phyloP scores from a whole-genome alignment of 305 asterid genomes.

The Ruellia speciosa region DNA sequence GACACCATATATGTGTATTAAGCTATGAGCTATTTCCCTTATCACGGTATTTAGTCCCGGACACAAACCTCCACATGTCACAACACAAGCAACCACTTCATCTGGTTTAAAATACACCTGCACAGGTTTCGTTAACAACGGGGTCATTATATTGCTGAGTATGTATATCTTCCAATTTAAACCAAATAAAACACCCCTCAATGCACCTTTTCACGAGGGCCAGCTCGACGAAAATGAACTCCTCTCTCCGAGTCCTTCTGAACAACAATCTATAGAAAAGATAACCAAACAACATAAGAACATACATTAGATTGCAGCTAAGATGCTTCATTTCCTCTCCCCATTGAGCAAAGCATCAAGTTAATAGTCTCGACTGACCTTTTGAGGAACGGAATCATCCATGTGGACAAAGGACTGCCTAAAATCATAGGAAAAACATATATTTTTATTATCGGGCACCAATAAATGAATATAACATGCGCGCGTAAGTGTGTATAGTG shows the following conservation, averaged over 20 bases:
- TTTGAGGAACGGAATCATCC: slow-evolving; percentile 89
- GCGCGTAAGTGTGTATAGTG: slow-evolving; percentile 7
- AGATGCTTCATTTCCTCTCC: not conserved
- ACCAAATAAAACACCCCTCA: not conserved
- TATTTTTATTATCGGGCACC: not conserved
- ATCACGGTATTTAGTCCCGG: slow-evolving; percentile 77
- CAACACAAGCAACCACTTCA: slow-evolving; percentile 67
- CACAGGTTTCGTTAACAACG: slow-evolving; percentile 10
- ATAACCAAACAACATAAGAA: not conserved
- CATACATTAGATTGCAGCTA: not conserved
- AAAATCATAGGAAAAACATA: slow-evolving; percentile 26
- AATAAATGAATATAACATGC: slow-evolving; percentile 11
- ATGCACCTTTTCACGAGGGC: slow-evolving; percentile 79
- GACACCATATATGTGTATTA: slow-evolving; percentile 66
- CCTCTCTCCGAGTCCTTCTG: slow-evolving; percentile 81
- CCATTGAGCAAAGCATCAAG: slow-evolving; percentile 13
- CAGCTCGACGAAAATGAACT: slow-evolving; percentile 85
- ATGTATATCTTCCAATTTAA: not conserved
- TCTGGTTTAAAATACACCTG: slow-evolving; percentile 63
- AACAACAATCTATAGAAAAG: slow-evolving; percentile 43
- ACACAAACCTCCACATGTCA: slow-evolving; percentile 80
- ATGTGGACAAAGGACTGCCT: slow-evolving; percentile 90
- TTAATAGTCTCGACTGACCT: slow-evolving; percentile 38
- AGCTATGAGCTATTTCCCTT: slow-evolving; percentile 71
- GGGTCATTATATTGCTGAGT: not conserved